Evolutionary conservation across 2,329 filamentous ascomycete genomes (phyloP), one percentile per base, ranked within the genome.

Genomic region (Aspergillus nomiae): DNA sequence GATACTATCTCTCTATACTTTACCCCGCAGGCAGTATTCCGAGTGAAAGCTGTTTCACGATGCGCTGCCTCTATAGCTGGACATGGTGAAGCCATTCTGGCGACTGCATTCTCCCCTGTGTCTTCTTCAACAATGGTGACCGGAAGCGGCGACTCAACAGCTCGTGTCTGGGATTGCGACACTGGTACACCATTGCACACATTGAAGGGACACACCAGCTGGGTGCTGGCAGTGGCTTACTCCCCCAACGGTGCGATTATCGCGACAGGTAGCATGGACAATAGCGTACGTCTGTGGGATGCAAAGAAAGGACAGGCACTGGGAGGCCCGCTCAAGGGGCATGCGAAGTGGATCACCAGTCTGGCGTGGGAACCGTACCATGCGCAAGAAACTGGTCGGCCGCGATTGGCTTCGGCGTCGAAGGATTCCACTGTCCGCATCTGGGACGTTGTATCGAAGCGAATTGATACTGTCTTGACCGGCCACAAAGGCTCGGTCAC

Each of bases 361-460:
- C 82, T 97, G 54, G 88, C 90, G 0, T 99, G 95, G 95, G 92
- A 98, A 75, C 95, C 95, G 11, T 97, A 93, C 77, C 94, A 98
- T 75, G 81, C 91, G 24, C 93, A 94, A 83, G 79, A 86, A 62
- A 80, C 85, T 21, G 90, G 88, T n/a, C 87, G 90, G 16, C 90
- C 92, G 16, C 87, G 92, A 57, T 80, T 99, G 59, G 95, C 92
- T 3, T 96, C 92, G 26, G 91, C 92, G 0, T 95, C 91, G 55
- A 97, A 97, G 77, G 95, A 99, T 77, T 87, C 87, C 26, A 97
- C 94, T 0, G 88, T 96, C 48, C 85, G 94, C 45, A 85, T 98
- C 56, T 98, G 94, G 93, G 87, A 94, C 64, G 90, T 90, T 36
- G 89, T 93, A 63, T 88, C 90, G 8, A 90, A 92, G 45, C 86